A percentile compares a stretch with the other conserved stretches of the same genome.
Evolutionary conservation across 2,329 filamentous ascomycete species (phyloP).

Genomic region (Geosmithia morbida): DNA sequence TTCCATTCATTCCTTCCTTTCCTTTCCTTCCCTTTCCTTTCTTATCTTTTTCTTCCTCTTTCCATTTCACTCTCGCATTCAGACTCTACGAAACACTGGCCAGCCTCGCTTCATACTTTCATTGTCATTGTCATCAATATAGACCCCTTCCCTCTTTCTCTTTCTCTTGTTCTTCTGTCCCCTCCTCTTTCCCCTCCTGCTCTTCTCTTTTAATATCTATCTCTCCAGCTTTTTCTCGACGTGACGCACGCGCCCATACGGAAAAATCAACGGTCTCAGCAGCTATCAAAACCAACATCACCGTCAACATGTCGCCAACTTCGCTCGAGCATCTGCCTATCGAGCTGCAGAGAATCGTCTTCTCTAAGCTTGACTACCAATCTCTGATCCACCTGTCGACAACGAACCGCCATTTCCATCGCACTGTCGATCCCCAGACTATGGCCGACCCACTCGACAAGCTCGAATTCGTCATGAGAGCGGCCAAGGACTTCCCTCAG

Average conservation of each 20-base stretch:
- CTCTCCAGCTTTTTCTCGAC: not conserved
- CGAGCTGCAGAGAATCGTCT: slow-evolving; percentile 17
- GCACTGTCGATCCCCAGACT: slow-evolving; percentile 14
- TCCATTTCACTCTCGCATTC: not conserved
- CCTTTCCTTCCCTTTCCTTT: not conserved
- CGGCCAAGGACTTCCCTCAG: slow-evolving; percentile 23
- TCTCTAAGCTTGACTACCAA: slow-evolving; percentile 22
- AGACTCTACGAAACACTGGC: not conserved
- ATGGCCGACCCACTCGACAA: slow-evolving; percentile 21
- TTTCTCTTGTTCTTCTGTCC: not conserved
- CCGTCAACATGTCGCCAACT: slow-evolving; percentile 8
- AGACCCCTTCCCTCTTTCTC: not conserved
- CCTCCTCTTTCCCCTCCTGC: not conserved
- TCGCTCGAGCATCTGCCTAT: slow-evolving; percentile 17
- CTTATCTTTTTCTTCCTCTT: not conserved
- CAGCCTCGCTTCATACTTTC: not conserved
- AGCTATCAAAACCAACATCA: not conserved
- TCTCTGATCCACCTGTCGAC: slow-evolving; percentile 23
- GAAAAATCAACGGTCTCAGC: not conserved
- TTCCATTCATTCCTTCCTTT: not conserved
- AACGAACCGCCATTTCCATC: slow-evolving; percentile 18
- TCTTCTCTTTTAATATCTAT: not conserved
- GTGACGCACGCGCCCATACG: not conserved
- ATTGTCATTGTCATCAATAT: not conserved
- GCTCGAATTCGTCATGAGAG: slow-evolving; percentile 24